A percentile compares a stretch with the other conserved stretches of the same genome.
Conservation (phyloP, 2,329 filamentous ascomycete genomes). For the Grosmannia penicillata region DNA sequence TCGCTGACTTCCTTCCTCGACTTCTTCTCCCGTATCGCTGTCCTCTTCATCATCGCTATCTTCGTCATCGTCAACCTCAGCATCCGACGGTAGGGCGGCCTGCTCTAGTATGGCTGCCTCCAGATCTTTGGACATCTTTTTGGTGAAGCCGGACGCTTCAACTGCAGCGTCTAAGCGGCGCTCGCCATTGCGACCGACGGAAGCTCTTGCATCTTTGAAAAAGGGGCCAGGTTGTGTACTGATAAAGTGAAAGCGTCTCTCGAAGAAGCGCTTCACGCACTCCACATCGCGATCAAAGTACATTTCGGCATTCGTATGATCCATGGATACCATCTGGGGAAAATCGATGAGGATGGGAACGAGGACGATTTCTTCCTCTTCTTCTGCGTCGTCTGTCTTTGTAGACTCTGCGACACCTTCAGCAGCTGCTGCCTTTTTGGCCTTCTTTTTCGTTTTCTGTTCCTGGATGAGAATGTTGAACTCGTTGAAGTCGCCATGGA, state of each 20-base stretch:
- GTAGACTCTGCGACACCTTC: slow-evolving; percentile 7
- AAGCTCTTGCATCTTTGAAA: slow-evolving; percentile 71
- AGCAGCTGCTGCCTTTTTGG: slow-evolving; percentile 6
- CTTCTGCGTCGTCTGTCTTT: slow-evolving; percentile 10
- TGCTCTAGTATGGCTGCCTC: slow-evolving; percentile 81
- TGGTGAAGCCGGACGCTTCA: slow-evolving; percentile 87
- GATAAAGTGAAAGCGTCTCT: slow-evolving; percentile 75
- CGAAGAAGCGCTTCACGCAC: slow-evolving; percentile 91
- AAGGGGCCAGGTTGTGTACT: slow-evolving; percentile 71
- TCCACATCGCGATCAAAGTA: slow-evolving; percentile 95
- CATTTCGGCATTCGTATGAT: slow-evolving; percentile 85
- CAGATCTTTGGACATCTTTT: slow-evolving; percentile 90
- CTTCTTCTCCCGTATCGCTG: neutral
- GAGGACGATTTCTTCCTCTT: slow-evolving; percentile 20
- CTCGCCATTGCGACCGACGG: slow-evolving; percentile 46
- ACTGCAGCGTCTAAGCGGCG: slow-evolving; percentile 73
- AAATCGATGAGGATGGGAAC: slow-evolving; percentile 90
- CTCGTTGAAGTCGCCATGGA: slow-evolving; percentile 98
- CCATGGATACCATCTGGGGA: slow-evolving; percentile 93
- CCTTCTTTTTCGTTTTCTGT: slow-evolving; percentile 45
- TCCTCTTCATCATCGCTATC: slow-evolving; percentile 7
- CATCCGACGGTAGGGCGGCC: slow-evolving; percentile 27
- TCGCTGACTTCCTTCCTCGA: neutral
- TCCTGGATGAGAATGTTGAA: slow-evolving; percentile 97
- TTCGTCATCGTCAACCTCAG: slow-evolving; percentile 18